A percentile compares a stretch with the other conserved stretches of the same genome.
These are phyloP conservation scores for Tetraselmis chui DNA, from an alignment of 139 green algal species.

Conservation along the genomic window DNA sequence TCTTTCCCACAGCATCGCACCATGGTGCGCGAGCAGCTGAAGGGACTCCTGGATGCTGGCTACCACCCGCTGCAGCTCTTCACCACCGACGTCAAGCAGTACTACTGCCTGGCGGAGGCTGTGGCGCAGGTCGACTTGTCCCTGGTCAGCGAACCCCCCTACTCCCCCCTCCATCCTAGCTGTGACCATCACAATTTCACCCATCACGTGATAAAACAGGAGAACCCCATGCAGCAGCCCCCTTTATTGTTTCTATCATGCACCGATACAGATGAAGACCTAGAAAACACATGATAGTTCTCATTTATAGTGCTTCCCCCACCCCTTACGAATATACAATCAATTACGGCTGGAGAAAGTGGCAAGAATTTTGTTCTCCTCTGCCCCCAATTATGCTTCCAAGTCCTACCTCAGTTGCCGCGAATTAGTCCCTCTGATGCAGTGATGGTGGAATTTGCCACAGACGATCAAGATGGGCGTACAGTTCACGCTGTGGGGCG, in stretches of 20 bases:
- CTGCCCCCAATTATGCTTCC: too few species aligned
- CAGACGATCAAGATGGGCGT: slow-evolving; percentile 75
- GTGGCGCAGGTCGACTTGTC: slow-evolving; percentile 63
- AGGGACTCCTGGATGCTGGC: slow-evolving; percentile 44
- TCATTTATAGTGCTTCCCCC: slow-evolving; percentile 12
- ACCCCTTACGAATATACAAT: slow-evolving; percentile 19
- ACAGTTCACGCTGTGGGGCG: slow-evolving; percentile 72
- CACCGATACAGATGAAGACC: too few species aligned
- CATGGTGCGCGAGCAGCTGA: slow-evolving; percentile 59
- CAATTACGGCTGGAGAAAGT: too few species aligned
- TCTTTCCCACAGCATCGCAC: slow-evolving; percentile 67
- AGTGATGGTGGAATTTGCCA: neutral
- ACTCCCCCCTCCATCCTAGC: too few species aligned
- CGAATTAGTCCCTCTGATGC: neutral
- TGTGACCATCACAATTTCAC: too few species aligned
- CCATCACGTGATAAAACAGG: too few species aligned
- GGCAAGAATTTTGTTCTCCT: too few species aligned
- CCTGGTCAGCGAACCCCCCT: slow-evolving; percentile 28
- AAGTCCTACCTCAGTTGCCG: slow-evolving; percentile 1
- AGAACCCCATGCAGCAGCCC: too few species aligned
- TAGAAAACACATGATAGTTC: too few species aligned
- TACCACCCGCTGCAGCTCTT: slow-evolving; percentile 58
- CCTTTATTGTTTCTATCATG: too few species aligned
- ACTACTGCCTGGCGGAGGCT: slow-evolving; percentile 62
- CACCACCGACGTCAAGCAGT: slow-evolving; percentile 43